Evolutionary conservation across 2,329 filamentous ascomycete genomes (phyloP).

Genomic region (Botryosphaeria dothidea): DNA sequence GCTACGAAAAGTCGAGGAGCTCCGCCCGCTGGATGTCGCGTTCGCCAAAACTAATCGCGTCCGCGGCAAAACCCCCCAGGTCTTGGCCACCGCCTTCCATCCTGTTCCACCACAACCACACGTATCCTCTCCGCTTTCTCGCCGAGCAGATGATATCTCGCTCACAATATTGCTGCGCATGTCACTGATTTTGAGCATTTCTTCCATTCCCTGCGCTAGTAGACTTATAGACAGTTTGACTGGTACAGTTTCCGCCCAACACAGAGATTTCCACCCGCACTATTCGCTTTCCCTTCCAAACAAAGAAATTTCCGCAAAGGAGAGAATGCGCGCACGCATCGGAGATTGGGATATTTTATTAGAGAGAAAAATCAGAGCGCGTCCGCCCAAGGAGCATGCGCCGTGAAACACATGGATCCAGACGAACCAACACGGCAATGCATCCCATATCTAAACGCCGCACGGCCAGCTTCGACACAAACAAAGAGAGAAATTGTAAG

Average conservation of each 20-base stretch:
- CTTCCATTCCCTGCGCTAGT: slow-evolving; percentile 6
- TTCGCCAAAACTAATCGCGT: slow-evolving; percentile 15
- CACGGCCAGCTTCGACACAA: background rate
- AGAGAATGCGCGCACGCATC: slow-evolving; percentile 8
- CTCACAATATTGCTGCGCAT: background rate
- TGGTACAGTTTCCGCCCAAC: background rate
- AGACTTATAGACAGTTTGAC: background rate
- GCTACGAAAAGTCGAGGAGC: slow-evolving; percentile 17
- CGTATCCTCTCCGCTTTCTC: background rate
- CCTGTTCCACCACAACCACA: background rate
- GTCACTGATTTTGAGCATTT: background rate
- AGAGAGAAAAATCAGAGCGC: background rate
- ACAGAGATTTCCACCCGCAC: slow-evolving; percentile 6
- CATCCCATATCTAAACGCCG: slow-evolving; percentile 10
- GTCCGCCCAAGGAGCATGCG: slow-evolving; percentile 3
- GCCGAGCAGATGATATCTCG: background rate
- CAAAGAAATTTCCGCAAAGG: slow-evolving; percentile 11
- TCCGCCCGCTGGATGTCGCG: slow-evolving; percentile 14
- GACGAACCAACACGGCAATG: background rate
- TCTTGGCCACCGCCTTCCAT: slow-evolving; percentile 11
- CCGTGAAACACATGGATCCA: background rate
- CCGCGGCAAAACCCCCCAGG: slow-evolving; percentile 4
- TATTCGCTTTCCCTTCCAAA: slow-evolving; percentile 5
- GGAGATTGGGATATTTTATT: slow-evolving; percentile 9
- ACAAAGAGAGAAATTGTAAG: slow-evolving; percentile 6